phyloP scores from a whole-genome alignment of 2,329 filamentous ascomycete species.

The Botryotinia globosa region DNA sequence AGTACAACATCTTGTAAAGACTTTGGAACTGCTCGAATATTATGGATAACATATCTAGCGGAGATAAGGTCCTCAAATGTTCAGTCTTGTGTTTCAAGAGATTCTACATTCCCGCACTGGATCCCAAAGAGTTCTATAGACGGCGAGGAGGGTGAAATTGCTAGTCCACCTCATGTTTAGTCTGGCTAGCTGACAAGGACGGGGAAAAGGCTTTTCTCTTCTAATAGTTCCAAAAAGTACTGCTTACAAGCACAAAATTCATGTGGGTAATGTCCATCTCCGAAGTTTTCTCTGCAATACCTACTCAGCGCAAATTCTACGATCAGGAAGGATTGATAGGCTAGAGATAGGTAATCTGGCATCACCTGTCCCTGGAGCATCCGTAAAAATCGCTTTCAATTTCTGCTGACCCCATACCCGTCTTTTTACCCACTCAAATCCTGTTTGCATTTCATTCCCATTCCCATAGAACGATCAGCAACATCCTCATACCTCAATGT shows the following conservation, averaged over 20 bases:
- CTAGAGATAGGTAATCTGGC: not conserved
- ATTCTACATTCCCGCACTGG: not conserved
- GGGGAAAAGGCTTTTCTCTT: not conserved
- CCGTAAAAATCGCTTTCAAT: not conserved
- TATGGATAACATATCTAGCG: not conserved
- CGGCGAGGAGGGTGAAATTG: not conserved
- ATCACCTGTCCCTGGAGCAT: not conserved
- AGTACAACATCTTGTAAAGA: not conserved
- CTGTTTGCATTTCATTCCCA: slow-evolving; percentile 31
- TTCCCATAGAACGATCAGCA: slow-evolving; percentile 44
- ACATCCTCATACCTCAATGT: slow-evolving; percentile 42
- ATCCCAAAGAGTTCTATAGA: not conserved
- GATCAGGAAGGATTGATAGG: not conserved
- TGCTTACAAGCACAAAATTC: not conserved
- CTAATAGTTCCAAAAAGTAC: not conserved
- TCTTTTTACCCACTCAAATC: slow-evolving; percentile 33
- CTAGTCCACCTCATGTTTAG: not conserved
- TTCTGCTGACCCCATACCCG: slow-evolving; percentile 37
- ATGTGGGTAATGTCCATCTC: not conserved
- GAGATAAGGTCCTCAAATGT: not conserved
- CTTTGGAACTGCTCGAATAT: not conserved
- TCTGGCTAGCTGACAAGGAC: not conserved
- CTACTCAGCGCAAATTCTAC: not conserved
- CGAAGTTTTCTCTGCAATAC: not conserved
- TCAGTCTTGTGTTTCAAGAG: not conserved